A percentile compares a stretch with the other conserved stretches of the same genome.
Evolutionary conservation across 176 grass and related monocot genomes (phyloP).

Genomic region (Carex pumila): DNA sequence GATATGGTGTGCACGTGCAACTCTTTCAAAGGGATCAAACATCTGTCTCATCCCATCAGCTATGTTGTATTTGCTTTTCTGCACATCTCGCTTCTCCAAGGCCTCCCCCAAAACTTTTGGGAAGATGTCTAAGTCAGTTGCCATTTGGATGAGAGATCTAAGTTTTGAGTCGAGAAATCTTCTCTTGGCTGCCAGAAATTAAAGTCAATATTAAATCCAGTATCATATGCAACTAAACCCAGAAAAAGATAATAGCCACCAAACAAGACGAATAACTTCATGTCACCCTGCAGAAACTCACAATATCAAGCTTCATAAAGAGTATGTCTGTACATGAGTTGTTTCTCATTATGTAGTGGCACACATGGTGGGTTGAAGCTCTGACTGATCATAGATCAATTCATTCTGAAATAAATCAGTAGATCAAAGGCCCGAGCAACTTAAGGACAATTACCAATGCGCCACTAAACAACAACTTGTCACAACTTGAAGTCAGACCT

Average conservation of each 20-base stretch:
- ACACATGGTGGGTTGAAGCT: not conserved
- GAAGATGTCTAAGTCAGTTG: conserved; percentile 48
- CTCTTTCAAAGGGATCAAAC: conserved; percentile 76
- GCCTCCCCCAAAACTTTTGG: conserved; percentile 66
- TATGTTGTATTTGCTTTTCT: conserved; percentile 61
- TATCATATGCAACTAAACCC: not conserved
- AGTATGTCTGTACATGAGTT: not conserved
- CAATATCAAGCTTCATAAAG: not conserved
- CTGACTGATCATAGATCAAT: not conserved
- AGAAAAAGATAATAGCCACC: not conserved
- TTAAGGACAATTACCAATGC: not conserved
- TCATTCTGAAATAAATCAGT: not conserved
- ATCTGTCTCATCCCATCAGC: conserved; percentile 77
- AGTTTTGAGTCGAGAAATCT: conserved; percentile 58
- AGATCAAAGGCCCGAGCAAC: not conserved
- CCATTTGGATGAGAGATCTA: conserved; percentile 37
- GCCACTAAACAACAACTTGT: not conserved
- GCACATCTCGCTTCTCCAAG: conserved; percentile 77
- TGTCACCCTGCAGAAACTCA: not conserved
- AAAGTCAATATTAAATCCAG: not conserved
- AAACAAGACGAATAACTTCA: not conserved
- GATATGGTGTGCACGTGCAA: conserved; percentile 66
- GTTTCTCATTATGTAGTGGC: not conserved
- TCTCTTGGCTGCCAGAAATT: conserved; percentile 55
- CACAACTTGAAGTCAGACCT: not conserved